Base-by-base conservation (phyloP, 1,284 basidiomycete species). In the Cutaneotrichosporon sp. region DNA sequence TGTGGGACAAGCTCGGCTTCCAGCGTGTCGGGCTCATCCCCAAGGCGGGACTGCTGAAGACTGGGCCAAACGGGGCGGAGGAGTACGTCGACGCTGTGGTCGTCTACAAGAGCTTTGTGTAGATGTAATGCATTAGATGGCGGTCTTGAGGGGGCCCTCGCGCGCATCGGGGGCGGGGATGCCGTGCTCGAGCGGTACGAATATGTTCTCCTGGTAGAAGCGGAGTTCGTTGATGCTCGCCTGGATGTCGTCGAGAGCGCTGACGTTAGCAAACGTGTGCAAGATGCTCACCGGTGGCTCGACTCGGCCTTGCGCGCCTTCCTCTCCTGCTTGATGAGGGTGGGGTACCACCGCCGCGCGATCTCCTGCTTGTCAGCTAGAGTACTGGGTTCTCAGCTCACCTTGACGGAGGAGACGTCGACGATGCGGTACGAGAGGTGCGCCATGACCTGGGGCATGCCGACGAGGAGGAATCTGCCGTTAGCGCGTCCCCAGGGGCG, bases 1-100 rank as follows among this genome's bases (percentile, higher is more conserved):
- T 97, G 50, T 98, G 95, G 94, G 92, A 97, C 68, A 80, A 82
- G 33, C 83, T 95, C 1, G 87, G 88, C 9, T 97, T 98, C 80
- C 84, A 81, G 16, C 88, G 90, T 65, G 89, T 87, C 1, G 95
- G 95, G 0, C 77, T 86, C 54, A 91, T 97, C 65, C 95, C 94
- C 14, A 83, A 87, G 47, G 95, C 92, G 0, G 95, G 95, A 1
- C 82, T 88, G 55, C 81, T 97, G 46, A 86, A 81, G 74, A 86
- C 83, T 27, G 82, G 76, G 0, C 74, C 81, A 52, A 87, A 90
- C 70, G 72, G 79, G 1, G 87, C 86, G 16, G 93, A 95, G 72
- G 91, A 93, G 75, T 94, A 88, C 69, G 87, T 93, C 7, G 93
- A 97, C 74, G 92, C 93, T 1, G 87, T 87, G 77, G 85, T 97